Evolutionary conservation across 371 early-diverging fungal species (phyloP).

Genomic region (Mucor mucedo): DNA sequence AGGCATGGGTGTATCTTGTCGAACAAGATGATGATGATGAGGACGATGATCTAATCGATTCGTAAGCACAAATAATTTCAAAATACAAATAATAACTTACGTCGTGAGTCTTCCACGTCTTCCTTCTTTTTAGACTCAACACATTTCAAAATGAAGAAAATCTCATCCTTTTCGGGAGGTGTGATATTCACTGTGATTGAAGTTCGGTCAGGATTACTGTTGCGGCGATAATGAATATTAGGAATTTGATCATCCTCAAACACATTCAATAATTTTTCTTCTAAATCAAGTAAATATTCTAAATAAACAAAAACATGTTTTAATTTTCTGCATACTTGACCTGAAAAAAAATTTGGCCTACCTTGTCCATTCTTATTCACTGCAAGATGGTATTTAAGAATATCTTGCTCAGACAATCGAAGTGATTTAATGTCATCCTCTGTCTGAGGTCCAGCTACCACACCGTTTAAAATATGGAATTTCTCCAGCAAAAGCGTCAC

Average conservation of each 20-base stretch:
- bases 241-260: constrained; percentile 45
- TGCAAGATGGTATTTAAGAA: constrained; percentile 36
- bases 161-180: constrained; percentile 47
- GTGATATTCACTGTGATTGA: constrained; percentile 47
- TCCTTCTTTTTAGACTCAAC: constrained; percentile 7
- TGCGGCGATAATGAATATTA: constrained; percentile 40
- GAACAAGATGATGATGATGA: constrained; percentile 39
- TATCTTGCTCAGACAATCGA: constrained; percentile 30
- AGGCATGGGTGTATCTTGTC: constrained; percentile 55
- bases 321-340: neutral
- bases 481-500: constrained; percentile 45
- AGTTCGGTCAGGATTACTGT: constrained; percentile 47
- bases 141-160: constrained; percentile 44
- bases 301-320: neutral
- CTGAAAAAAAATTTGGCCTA: neutral
- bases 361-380: constrained; percentile 30
- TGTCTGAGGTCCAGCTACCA: constrained; percentile 38
- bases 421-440: constrained; percentile 33
- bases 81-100: neutral
- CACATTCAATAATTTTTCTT: constrained; percentile 35
- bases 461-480: constrained; percentile 55
- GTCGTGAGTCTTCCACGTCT: neutral
- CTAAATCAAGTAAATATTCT: constrained; percentile 12
- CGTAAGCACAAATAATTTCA: neutral
- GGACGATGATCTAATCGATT: neutral